phyloP scores from a whole-genome alignment of 768 basidiomycete genomes.

The Lentinus brumalis region DNA sequence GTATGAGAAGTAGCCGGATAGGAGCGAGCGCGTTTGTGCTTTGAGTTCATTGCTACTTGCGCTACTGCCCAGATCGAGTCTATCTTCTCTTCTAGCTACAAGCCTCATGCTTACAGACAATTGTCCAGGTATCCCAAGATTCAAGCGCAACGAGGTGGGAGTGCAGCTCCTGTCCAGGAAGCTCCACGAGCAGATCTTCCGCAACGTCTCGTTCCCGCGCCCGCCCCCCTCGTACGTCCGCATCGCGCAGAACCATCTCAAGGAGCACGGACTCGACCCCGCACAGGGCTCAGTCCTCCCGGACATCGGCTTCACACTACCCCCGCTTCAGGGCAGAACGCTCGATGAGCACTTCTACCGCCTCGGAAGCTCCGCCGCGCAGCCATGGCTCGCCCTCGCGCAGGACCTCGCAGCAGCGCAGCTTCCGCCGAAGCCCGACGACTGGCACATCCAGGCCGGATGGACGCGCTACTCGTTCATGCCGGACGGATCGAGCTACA shows the following conservation, averaged over 20 bases:
- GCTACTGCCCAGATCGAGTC: too few species aligned
- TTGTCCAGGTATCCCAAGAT: conserved; percentile 31
- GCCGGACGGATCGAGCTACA: conserved; percentile 76
- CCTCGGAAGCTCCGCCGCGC: conserved; percentile 66
- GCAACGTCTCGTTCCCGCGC: conserved; percentile 60
- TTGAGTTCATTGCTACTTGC: too few species aligned
- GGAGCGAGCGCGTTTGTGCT: too few species aligned
- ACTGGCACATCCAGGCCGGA: conserved; percentile 64
- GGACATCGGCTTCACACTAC: conserved; percentile 78
- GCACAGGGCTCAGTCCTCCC: conserved; percentile 80
- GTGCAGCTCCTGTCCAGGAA: conserved; percentile 86
- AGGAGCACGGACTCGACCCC: conserved; percentile 80
- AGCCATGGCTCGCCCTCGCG: conserved; percentile 79
- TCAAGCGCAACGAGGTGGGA: conserved; percentile 84
- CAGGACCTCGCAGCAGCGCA: conserved; percentile 51
- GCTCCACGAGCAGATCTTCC: conserved; percentile 86
- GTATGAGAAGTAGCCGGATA: not conserved
- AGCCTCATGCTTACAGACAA: not conserved
- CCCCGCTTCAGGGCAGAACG: conserved; percentile 76
- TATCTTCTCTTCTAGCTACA: too few species aligned
- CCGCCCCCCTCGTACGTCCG: conserved; percentile 64
- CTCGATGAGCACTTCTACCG: conserved; percentile 89
- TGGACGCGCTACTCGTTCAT: conserved; percentile 86
- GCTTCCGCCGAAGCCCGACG: conserved; percentile 63
- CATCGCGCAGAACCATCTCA: conserved; percentile 80